Percentiles rank a stretch among this genome's conserved stretches.
These are phyloP conservation scores for Citrullus mucosospermus DNA, from an alignment of 306 rosid species.

Conservation along the genomic window DNA sequence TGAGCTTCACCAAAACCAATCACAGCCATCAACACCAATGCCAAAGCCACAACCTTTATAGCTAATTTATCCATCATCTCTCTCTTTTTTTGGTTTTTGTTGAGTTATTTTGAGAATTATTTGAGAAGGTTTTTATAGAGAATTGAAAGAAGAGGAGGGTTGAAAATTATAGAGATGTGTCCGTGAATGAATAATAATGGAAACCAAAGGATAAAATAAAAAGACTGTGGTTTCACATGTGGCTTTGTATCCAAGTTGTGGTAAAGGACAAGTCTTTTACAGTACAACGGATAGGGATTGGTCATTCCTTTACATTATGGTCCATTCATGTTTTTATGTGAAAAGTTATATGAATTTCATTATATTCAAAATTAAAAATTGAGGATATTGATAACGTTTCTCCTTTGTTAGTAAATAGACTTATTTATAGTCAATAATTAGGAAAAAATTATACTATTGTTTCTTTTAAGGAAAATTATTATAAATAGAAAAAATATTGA, in stretches of 20 bases:
- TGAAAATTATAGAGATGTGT: neutral
- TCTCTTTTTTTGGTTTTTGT: neutral
- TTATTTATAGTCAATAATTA: too few relatives aligned
- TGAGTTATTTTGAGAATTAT: neutral
- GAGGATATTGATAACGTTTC: too few relatives aligned
- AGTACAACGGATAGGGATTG: neutral
- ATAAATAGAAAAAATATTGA: too few relatives aligned
- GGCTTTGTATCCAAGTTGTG: neutral
- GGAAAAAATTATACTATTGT: too few relatives aligned
- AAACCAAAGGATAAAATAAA: neutral
- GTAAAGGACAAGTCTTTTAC: neutral
- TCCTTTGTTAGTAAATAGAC: too few relatives aligned
- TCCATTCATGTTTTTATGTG: neutral
- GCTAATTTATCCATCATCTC: neutral
- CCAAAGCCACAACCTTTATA: neutral
- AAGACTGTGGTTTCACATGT: neutral
- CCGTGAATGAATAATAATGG: neutral
- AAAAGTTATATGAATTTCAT: neutral
- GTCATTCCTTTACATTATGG: neutral
- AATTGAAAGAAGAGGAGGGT: neutral
- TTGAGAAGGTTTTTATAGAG: neutral
- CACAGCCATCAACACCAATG: neutral
- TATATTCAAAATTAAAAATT: too few relatives aligned
- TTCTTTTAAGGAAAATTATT: too few relatives aligned
- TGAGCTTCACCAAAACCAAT: constrained; percentile 7